Conservation (phyloP, 345 rosid species). For the Moricandia moricandioides region DNA sequence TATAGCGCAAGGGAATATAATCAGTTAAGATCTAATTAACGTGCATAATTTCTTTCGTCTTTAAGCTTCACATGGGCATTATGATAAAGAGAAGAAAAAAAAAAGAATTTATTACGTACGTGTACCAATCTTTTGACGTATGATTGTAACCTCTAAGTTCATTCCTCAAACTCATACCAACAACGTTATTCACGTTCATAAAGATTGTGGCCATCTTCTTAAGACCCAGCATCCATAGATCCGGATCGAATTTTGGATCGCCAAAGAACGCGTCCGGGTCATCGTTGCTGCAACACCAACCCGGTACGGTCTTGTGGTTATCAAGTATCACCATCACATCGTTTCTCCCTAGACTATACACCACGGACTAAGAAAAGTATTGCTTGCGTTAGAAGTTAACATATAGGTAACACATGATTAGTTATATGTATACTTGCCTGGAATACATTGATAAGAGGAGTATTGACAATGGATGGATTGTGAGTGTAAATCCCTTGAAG, state of each 20-base stretch:
- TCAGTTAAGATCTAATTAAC: conserved; percentile 21
- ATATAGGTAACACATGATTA: not conserved
- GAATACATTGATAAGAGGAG: conserved; percentile 60
- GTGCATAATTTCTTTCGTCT: conserved; percentile 17
- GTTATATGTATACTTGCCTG: conserved; percentile 45
- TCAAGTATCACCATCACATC: conserved; percentile 79
- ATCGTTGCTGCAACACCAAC: conserved; percentile 79
- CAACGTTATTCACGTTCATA: conserved; percentile 53
- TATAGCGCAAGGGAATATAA: conserved; percentile 18
- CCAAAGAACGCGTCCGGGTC: conserved; percentile 92
- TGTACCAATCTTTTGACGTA: conserved; percentile 74
- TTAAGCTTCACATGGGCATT: conserved; percentile 30
- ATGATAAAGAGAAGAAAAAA: not conserved
- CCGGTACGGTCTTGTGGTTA: conserved; percentile 83
- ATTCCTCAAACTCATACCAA: conserved; percentile 90
- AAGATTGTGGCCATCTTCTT: conserved; percentile 68
- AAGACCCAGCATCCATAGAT: conserved; percentile 69
- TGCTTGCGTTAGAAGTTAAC: conserved; percentile 8
- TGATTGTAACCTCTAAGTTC: conserved; percentile 73
- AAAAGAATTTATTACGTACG: conserved; percentile 43
- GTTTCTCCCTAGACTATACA: conserved; percentile 57
- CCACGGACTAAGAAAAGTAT: conserved; percentile 52
- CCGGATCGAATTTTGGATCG: conserved; percentile 65
- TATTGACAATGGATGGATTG: conserved; percentile 72
- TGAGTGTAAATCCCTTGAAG: conserved; percentile 62